These are phyloP conservation scores for Neocatenulostroma microsporum DNA, from an alignment of 2,329 filamentous ascomycete species.

Conservation along the genomic window DNA sequence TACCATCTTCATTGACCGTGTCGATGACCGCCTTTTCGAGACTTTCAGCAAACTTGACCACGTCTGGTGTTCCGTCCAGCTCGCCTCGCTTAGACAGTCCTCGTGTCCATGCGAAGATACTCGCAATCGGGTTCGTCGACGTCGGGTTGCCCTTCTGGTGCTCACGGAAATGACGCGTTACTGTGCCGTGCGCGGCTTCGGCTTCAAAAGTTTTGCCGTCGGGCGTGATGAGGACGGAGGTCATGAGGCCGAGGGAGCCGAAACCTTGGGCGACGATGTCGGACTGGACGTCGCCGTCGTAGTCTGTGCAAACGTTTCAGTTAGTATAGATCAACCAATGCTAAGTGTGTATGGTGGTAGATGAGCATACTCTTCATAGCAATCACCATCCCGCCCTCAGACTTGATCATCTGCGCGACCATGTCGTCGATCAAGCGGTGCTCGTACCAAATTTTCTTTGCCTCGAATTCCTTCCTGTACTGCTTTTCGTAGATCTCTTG, in stretches of 20 bases:
- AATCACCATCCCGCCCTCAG: constrained; percentile 90
- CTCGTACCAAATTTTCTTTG: constrained; percentile 96
- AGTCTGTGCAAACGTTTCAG: constrained; percentile 54
- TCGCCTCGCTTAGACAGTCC: constrained; percentile 88
- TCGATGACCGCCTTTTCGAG: constrained; percentile 91
- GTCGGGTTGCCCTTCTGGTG: constrained; percentile 97
- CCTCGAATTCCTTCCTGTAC: constrained; percentile 85
- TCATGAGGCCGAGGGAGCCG: constrained; percentile 97
- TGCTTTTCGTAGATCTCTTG: constrained; percentile 85
- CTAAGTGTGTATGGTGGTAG: neutral
- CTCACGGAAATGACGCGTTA: constrained; percentile 97
- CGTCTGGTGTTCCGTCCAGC: constrained; percentile 85
- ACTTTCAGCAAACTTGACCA: constrained; percentile 82
- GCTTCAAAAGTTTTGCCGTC: constrained; percentile 96
- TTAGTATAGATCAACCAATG: neutral
- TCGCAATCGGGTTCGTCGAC: constrained; percentile 96
- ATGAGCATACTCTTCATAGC: constrained; percentile 96
- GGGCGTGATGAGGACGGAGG: constrained; percentile 91
- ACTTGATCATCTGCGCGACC: constrained; percentile 99
- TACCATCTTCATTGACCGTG: constrained; percentile 83
- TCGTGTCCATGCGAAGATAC: constrained; percentile 98
- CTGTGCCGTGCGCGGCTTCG: constrained; percentile 95
- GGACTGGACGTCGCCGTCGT: constrained; percentile 97
- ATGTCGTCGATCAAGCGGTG: constrained; percentile 99
- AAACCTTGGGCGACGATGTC: constrained; percentile 98